phyloP scores from a whole-genome alignment of 2,329 filamentous ascomycete genomes.

The Botrytis fabae region DNA sequence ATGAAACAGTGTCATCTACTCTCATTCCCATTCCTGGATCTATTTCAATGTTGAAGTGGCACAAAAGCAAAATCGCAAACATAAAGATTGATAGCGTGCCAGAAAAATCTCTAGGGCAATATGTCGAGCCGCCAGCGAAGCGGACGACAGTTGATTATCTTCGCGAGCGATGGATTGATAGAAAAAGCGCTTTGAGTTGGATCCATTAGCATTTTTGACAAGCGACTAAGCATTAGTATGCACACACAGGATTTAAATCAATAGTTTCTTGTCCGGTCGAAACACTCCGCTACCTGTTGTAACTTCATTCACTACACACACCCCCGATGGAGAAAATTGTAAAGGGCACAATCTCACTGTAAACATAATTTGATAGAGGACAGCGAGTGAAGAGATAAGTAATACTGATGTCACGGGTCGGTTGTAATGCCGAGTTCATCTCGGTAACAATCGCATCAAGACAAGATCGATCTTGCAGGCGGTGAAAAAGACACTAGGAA shows the following conservation, averaged over 20 bases:
- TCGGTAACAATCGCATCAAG: not conserved
- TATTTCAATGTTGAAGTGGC: not conserved
- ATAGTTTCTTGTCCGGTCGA: not conserved
- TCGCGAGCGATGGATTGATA: not conserved
- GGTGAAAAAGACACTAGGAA: slow-evolving; percentile 1
- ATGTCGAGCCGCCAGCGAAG: not conserved
- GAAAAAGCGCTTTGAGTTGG: not conserved
- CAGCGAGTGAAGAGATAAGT: not conserved
- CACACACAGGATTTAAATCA: not conserved
- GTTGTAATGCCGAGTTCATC: not conserved
- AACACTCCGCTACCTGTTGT: not conserved
- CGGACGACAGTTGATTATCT: not conserved
- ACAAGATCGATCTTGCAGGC: not conserved
- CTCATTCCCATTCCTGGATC: not conserved
- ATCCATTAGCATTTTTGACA: not conserved
- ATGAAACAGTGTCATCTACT: not conserved
- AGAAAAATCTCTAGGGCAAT: not conserved
- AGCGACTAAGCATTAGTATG: not conserved
- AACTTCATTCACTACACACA: not conserved
- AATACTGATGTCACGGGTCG: not conserved
- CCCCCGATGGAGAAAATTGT: not conserved
- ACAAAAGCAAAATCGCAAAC: not conserved
- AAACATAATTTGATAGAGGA: not conserved
- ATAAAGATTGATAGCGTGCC: slow-evolving; percentile 3
- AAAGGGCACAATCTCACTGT: not conserved